Evolutionary conservation across 148 eudicot species (phyloP).

Genomic region (Rhododendron williamsianum): DNA sequence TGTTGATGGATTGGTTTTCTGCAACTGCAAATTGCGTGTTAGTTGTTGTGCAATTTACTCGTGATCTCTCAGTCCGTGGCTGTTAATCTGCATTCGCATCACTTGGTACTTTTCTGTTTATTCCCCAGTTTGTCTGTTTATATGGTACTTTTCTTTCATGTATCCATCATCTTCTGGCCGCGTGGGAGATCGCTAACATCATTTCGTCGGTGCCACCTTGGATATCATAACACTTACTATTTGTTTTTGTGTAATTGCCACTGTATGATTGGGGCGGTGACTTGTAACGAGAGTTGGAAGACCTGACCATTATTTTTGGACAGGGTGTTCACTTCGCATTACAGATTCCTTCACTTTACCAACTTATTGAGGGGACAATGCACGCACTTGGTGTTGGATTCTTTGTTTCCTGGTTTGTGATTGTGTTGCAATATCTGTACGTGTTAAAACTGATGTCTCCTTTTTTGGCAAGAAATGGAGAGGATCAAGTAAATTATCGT

Average conservation of each 20-base stretch:
- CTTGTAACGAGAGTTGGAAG: no score
- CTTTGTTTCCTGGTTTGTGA: background rate
- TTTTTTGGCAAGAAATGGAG: no score
- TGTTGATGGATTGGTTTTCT: constrained; percentile 2
- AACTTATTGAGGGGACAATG: background rate
- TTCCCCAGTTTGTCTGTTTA: background rate
- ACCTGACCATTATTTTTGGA: no score
- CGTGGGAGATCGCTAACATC: background rate
- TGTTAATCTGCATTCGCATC: background rate
- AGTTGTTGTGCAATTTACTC: background rate
- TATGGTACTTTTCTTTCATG: background rate
- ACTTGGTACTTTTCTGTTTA: background rate
- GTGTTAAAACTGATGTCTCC: no score
- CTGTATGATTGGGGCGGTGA: background rate
- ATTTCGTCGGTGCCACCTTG: background rate
- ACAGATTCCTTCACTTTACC: background rate
- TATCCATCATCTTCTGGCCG: background rate
- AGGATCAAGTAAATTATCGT: no score
- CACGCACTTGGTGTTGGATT: background rate
- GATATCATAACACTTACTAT: background rate
- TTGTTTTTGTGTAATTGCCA: background rate
- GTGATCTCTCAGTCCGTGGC: background rate
- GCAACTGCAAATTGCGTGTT: background rate
- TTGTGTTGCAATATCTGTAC: no score
- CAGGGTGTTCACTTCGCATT: background rate